Conservation (phyloP, 495 filamentous ascomycete species). For the Monascus purpureus region DNA sequence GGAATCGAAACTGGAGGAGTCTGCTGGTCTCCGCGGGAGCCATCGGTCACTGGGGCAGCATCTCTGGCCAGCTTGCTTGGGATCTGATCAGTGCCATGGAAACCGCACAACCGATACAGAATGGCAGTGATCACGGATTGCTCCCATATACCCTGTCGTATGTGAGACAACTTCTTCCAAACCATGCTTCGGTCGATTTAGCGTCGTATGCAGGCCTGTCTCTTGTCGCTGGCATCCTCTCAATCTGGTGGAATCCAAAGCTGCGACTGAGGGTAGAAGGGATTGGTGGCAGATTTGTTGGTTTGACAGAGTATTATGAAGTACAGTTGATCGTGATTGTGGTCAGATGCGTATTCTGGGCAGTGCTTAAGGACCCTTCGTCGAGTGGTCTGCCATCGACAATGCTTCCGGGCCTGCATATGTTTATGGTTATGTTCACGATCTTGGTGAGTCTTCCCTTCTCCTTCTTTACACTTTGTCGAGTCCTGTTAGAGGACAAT, state of each 20-base stretch:
- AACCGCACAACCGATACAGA: conserved; percentile 2
- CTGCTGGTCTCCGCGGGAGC: conserved; percentile 32
- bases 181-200: conserved; percentile 16
- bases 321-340: conserved; percentile 49
- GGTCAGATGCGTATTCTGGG: conserved; percentile 40
- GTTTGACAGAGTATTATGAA: conserved; percentile 54
- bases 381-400: conserved; percentile 26
- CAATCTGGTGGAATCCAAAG: conserved; percentile 68
- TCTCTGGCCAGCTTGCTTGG: conserved; percentile 31
- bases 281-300: conserved; percentile 46
- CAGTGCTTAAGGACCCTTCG: conserved; percentile 31
- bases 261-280: conserved; percentile 50
- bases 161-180: conserved; percentile 11
- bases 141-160: conserved; percentile 4
- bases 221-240: conserved; percentile 37
- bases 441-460: conserved; percentile 33
- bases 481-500: background rate
- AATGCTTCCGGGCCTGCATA: conserved; percentile 37
- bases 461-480: conserved; percentile 1
- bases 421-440: conserved; percentile 39
- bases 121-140: background rate
- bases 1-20: conserved; percentile 35
- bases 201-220: conserved; percentile 29
- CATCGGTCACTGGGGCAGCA: conserved; percentile 38
- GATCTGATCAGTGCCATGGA: conserved; percentile 19